Base-by-base conservation (phyloP, 257 asterid species). In the Nicotiana sylvestris region DNA sequence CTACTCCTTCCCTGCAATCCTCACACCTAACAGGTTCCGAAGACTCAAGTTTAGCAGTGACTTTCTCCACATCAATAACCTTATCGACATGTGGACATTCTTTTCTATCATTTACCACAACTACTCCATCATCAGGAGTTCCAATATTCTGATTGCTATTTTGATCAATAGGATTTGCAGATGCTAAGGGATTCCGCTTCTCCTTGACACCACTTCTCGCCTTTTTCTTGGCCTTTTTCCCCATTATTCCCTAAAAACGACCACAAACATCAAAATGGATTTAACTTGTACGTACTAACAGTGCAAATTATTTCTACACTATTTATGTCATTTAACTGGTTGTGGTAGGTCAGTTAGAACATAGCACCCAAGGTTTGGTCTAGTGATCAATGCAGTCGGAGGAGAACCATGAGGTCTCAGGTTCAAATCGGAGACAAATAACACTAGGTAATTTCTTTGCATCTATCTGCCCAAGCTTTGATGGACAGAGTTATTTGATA, bases 201-300 rank as follows among this genome's bases (percentile, higher is more conserved):
- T 88, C 94, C 88, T 88, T 94, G 29, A 87, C 92, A 78, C 80
- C 93, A 87, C 92, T 90, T 86, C 84, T 90, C 35, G 86, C 84
- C 82, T 92, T 93, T 93, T 92, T 95, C 86, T 91, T 95, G 62
- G 83, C 91, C 84, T 90, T 95, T 82, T 95, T 95, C 89, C 91
- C 98, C 97, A 95, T 95, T 86, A 80, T 82, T 81, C 62, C 57
- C 93, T 74, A 25, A 74, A 74, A 49, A 74, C 11, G 1, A 74
- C 62, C 80, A 49, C 61, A 74, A 49, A 72, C 51, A 51, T 7
- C 43, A 74, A 74, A 43, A 74, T 27, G 15, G 25, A 74, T 74
- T 13, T 51, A 74, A 74, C 37, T 49, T 27, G 27, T 37, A 74
- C 27, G 49, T n/a, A 27, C 43, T 25, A 33, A 43, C 21, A 6